phyloP scores from a whole-genome alignment of 805 yeast genomes.

The Candida mattraensis region DNA sequence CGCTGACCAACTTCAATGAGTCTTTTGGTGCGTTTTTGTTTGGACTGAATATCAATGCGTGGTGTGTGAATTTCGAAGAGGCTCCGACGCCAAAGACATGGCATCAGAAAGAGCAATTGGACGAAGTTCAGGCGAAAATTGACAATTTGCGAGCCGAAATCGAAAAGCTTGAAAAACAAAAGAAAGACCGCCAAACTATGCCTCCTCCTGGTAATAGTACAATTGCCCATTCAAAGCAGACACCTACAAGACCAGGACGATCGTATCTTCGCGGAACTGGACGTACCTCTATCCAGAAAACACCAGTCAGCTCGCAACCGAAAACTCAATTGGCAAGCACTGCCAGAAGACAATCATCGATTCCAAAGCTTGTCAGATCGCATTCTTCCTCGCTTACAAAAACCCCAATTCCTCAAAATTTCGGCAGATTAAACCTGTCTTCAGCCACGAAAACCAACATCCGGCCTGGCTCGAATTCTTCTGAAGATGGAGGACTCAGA shows the following conservation, averaged over 20 bases:
- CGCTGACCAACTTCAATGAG: conserved; percentile 69
- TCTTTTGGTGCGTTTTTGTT: conserved; percentile 69
- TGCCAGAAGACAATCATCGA: conserved; percentile 18
- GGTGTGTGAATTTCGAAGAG: conserved; percentile 73
- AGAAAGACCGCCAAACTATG: conserved; percentile 19
- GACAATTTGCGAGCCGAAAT: conserved; percentile 16
- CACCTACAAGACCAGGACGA: conserved; percentile 2
- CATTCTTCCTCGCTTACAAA: conserved; percentile 8
- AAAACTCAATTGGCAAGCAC: neutral
- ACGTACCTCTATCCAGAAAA: too few relatives aligned
- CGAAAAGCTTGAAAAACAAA: conserved; percentile 11
- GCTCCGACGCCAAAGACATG: conserved; percentile 26
- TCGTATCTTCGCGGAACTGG: conserved; percentile 13
- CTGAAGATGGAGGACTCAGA: conserved; percentile 4
- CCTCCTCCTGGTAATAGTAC: conserved; percentile 24
- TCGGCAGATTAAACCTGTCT: conserved; percentile 16
- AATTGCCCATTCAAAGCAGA: conserved; percentile 1
- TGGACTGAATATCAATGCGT: conserved; percentile 81
- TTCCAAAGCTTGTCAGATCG: conserved; percentile 16
- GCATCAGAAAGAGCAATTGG: conserved; percentile 20
- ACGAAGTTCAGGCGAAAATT: conserved; percentile 20
- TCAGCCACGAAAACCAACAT: conserved; percentile 14
- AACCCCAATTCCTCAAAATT: conserved; percentile 2
- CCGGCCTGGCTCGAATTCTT: conserved; percentile 2
- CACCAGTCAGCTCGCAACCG: too few relatives aligned